A percentile compares a stretch with the other conserved stretches of the same genome.
These are phyloP conservation scores for Aspergillus sp. DNA, from an alignment of 2,329 filamentous ascomycete genomes.

Conservation along the genomic window DNA sequence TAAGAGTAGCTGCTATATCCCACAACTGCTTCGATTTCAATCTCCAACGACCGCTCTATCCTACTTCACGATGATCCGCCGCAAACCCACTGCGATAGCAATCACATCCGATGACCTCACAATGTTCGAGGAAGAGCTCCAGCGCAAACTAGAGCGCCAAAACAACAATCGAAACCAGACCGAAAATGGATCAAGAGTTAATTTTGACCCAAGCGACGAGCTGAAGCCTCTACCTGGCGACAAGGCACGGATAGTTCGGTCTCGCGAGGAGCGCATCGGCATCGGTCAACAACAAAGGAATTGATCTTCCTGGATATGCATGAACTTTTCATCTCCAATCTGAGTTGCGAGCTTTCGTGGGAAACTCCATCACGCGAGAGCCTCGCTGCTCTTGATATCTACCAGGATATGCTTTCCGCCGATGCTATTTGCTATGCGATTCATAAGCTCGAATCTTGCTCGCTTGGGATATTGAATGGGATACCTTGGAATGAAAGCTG, in stretches of 20 bases:
- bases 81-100: slow-evolving; percentile 56
- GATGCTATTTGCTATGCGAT: neutral
- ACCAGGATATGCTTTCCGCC: neutral
- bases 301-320: neutral
- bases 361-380: neutral
- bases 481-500: neutral
- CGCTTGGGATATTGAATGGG: neutral
- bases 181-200: slow-evolving; percentile 30
- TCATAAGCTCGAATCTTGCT: neutral
- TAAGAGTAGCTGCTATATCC: neutral
- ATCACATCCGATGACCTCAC: slow-evolving; percentile 54
- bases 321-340: neutral
- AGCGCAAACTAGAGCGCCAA: slow-evolving; percentile 36
- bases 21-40: neutral
- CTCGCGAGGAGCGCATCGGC: slow-evolving; percentile 53
- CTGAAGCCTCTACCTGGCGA: slow-evolving; percentile 55
- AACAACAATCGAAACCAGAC: slow-evolving; percentile 30
- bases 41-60: neutral
- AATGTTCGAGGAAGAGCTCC: slow-evolving; percentile 50
- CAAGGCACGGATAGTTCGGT: slow-evolving; percentile 52
- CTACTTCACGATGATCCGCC: slow-evolving; percentile 50
- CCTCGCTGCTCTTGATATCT: neutral
- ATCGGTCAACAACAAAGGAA: slow-evolving; percentile 31
- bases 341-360: neutral
- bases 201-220: slow-evolving; percentile 54